Base-by-base conservation (phyloP, 1,284 basidiomycete genomes). In the Ustilago shanxiensis region DNA sequence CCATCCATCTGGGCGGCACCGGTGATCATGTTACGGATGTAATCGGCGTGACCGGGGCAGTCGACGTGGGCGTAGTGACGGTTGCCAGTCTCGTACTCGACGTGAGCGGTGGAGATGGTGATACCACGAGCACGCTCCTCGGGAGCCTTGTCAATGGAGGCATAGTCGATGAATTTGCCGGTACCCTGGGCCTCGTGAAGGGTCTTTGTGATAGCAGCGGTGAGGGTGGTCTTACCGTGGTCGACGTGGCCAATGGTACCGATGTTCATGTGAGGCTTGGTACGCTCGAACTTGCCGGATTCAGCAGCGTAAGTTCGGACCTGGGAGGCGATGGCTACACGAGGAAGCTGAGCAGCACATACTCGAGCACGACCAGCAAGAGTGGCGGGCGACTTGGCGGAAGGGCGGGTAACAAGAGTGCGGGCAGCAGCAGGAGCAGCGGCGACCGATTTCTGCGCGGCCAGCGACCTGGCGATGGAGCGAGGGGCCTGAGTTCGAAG, bases 61-160 rank as follows among this genome's bases (percentile, higher is more conserved):
- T 99, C 97, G 87, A 99, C 98, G 88, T 99, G 97, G 44, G 96
- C 97, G 85, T 99, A 99, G 87, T 99, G 97, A 77, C 97, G 92
- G 66, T 89, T 90, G 16, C 66, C 64, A n/a, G 84, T 97, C 89
- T 99, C 95, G 88, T 99, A 99, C 88, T 99, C 97, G 87, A 99
- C 95, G 87, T 99, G 97, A 59, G 89, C 89, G 45, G 89, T 90
- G 63, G 88, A 88, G 86, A 99, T 99, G 79, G 97, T 99, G 88
- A 99, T 99, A 89, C 97, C 97, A 88, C 97, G 94, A 67, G 96
- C 96, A 88, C 95, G 97, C 89, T 99, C 97, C 88, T 99, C 97
- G 11, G 97, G 97, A n/a, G 97, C 97, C 89, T 95, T 98, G 92
- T 99, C 97, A 85, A 99, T 99, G 88, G 95, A 92, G 62, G 90